Conservation (phyloP, 2,329 filamentous ascomycete species). For the Aspergillus sp. region DNA sequence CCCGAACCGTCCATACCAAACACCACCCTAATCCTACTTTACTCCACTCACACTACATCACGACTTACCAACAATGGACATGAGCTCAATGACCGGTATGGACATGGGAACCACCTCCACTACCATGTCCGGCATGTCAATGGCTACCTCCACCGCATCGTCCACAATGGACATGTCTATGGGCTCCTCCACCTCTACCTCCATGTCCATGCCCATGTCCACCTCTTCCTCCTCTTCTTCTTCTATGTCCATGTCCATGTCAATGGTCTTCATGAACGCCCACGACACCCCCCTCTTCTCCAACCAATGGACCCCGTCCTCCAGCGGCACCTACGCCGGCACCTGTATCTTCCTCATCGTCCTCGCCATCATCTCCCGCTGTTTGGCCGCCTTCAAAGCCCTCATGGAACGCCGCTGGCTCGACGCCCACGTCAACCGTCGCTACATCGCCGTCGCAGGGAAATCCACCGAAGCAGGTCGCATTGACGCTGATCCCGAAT, state of each 20-base stretch:
- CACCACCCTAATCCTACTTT: neutral
- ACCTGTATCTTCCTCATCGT: conserved; percentile 89
- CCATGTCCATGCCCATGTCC: neutral
- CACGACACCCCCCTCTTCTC: conserved; percentile 68
- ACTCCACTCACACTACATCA: no score
- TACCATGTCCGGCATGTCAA: neutral
- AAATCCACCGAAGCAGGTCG: conserved; percentile 61
- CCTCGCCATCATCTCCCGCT: conserved; percentile 69
- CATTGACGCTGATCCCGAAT: conserved; percentile 60
- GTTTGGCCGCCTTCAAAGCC: conserved; percentile 69
- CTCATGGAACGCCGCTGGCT: conserved; percentile 66
- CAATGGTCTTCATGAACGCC: conserved; percentile 55
- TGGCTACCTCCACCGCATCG: conserved; percentile 12
- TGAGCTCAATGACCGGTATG: conserved; percentile 23
- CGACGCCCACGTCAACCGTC: conserved; percentile 69
- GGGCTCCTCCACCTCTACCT: conserved; percentile 22
- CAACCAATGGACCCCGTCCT: conserved; percentile 70
- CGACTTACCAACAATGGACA: conserved; percentile 16
- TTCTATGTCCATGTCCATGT: conserved; percentile 28
- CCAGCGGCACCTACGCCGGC: conserved; percentile 73
- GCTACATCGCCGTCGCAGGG: conserved; percentile 74
- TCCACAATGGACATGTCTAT: conserved; percentile 36
- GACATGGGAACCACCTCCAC: conserved; percentile 16
- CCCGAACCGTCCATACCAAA: neutral
- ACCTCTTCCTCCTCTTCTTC: conserved; percentile 17